phyloP scores from a whole-genome alignment of 345 rosid species.

The Raphanus raphanistrum region DNA sequence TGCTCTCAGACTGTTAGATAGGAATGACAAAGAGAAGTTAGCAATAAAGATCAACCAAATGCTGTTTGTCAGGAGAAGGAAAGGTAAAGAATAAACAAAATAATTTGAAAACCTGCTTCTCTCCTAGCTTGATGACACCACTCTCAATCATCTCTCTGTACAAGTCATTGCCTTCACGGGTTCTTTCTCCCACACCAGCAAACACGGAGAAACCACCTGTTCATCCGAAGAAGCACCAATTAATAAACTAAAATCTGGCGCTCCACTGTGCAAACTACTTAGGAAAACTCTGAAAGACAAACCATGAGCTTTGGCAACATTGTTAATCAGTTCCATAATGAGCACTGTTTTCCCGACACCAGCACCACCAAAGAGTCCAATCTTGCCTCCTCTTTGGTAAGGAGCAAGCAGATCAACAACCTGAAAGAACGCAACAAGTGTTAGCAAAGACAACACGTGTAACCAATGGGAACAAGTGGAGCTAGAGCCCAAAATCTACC shows the following conservation, averaged over 20 bases:
- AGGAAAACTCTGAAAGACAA: conserved; percentile 9
- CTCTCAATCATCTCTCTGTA: conserved; percentile 99
- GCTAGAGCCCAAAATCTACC: conserved; percentile 24
- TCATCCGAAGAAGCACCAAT: conserved; percentile 20
- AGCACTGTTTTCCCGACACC: conserved; percentile 99
- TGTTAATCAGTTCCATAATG: conserved; percentile 97
- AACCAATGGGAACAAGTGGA: neutral
- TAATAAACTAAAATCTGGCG: neutral
- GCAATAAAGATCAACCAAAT: neutral
- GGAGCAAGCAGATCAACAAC: conserved; percentile 99
- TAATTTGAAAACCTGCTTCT: conserved; percentile 65
- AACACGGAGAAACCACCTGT: conserved; percentile 99
- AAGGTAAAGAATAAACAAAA: neutral
- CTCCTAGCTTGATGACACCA: conserved; percentile 99
- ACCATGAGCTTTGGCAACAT: conserved; percentile 98
- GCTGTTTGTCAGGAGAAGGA: neutral
- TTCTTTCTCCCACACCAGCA: conserved; percentile 98
- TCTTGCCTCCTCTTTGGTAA: conserved; percentile 98
- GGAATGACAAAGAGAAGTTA: neutral
- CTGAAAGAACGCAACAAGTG: conserved; percentile 33
- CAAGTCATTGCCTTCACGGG: conserved; percentile 98
- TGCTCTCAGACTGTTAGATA: conserved; percentile 69
- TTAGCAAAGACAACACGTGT: neutral
- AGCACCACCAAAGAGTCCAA: conserved; percentile 99
- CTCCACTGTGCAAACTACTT: neutral